These are phyloP conservation scores for Psilocybe tampanensis DNA, from an alignment of 768 basidiomycete genomes.

Conservation along the genomic window DNA sequence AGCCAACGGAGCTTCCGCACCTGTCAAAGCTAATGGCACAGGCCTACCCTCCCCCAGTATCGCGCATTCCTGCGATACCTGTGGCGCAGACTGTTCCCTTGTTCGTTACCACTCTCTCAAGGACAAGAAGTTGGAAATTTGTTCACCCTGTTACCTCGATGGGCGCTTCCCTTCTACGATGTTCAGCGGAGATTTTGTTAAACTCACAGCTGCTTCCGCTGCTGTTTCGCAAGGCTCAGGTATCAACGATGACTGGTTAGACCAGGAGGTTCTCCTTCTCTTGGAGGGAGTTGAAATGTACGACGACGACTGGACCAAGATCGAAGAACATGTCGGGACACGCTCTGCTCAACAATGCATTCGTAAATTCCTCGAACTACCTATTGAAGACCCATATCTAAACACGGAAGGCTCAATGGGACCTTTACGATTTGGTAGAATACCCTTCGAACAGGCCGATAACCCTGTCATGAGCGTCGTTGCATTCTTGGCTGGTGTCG, in stretches of 20 bases:
- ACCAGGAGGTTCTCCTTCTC: conserved; percentile 85
- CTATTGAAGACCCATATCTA: conserved; percentile 95
- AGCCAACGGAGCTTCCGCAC: conserved; percentile 48
- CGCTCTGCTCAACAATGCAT: conserved; percentile 94
- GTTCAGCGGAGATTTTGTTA: conserved; percentile 97
- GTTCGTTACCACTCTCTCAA: conserved; percentile 93
- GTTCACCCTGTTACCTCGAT: conserved; percentile 90
- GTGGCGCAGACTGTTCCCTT: conserved; percentile 89
- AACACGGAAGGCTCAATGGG: conserved; percentile 78
- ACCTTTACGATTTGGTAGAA: conserved; percentile 68
- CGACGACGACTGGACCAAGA: conserved; percentile 93
- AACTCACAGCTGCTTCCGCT: conserved; percentile 54
- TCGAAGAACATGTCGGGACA: conserved; percentile 93
- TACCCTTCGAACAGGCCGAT: conserved; percentile 94
- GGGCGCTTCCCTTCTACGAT: conserved; percentile 96
- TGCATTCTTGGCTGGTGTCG: conserved; percentile 92
- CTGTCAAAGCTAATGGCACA: conserved; percentile 49
- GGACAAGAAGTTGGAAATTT: conserved; percentile 89
- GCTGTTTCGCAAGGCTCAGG: conserved; percentile 42
- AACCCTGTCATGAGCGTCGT: conserved; percentile 99
- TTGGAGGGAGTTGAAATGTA: conserved; percentile 99
- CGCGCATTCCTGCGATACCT: conserved; percentile 88
- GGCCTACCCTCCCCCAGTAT: conserved; percentile 48
- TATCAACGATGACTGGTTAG: conserved; percentile 76
- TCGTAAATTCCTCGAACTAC: conserved; percentile 91